Conservation (phyloP, 441 rosid genomes). For the Croton setiger region DNA sequence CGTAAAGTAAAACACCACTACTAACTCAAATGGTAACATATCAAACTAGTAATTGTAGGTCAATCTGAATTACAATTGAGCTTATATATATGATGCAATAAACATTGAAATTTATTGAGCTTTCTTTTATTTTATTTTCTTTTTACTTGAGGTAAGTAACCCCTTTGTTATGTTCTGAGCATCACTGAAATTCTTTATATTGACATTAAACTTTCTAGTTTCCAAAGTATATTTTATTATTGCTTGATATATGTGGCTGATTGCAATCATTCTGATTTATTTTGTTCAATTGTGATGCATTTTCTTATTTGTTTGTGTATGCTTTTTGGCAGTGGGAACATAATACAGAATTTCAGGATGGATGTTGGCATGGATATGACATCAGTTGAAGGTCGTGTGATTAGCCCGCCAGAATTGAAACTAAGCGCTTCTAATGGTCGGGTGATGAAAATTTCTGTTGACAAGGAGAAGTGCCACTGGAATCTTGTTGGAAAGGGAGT, state of each 20-base stretch:
- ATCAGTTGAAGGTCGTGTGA: conserved; percentile 60
- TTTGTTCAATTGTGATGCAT: not conserved
- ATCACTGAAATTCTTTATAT: not conserved
- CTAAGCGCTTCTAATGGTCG: conserved; percentile 38
- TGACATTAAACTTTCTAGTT: conserved; percentile 5
- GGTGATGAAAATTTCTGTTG: conserved; percentile 44
- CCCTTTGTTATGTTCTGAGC: not conserved
- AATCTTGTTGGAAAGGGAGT: conserved; percentile 61
- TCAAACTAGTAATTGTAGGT: not conserved
- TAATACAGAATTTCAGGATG: conserved; percentile 55
- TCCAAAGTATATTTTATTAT: not conserved
- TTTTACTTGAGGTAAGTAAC: not conserved
- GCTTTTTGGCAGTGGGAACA: conserved; percentile 34
- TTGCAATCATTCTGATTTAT: not conserved
- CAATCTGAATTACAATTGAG: not conserved
- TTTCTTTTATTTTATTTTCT: no score
- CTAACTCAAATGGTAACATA: no score
- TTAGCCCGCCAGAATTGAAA: conserved; percentile 71
- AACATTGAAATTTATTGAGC: no score
- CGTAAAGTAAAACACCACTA: no score
- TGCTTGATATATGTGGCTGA: not conserved
- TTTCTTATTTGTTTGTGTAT: not conserved
- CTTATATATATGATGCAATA: no score
- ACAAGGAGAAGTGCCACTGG: conserved; percentile 69
- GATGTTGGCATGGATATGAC: conserved; percentile 60